phyloP scores from a whole-genome alignment of 2,329 filamentous ascomycete genomes.

The Verticillium tricorpus region DNA sequence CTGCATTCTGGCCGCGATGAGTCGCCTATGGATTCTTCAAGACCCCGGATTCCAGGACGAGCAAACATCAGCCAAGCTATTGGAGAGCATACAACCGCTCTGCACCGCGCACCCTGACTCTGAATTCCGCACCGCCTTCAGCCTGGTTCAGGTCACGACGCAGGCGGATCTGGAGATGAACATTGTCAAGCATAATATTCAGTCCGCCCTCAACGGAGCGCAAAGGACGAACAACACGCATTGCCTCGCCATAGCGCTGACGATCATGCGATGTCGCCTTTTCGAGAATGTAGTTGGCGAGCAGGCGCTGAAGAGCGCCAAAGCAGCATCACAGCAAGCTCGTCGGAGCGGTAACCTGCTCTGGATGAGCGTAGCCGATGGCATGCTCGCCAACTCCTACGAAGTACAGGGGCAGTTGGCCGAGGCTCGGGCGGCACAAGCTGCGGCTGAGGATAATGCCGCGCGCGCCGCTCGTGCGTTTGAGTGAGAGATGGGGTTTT shows the following conservation, averaged over 20 bases:
- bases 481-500: background rate
- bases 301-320: conserved; percentile 72
- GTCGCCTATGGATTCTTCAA: conserved; percentile 69
- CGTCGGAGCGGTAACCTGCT: conserved; percentile 65
- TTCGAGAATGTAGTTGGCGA: conserved; percentile 80
- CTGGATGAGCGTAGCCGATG: conserved; percentile 77
- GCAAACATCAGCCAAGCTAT: conserved; percentile 51
- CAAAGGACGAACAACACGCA: conserved; percentile 70
- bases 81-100: conserved; percentile 62
- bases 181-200: conserved; percentile 73
- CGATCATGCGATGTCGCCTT: conserved; percentile 77
- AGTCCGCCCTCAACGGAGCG: conserved; percentile 65
- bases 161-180: conserved; percentile 64
- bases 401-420: conserved; percentile 63
- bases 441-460: conserved; percentile 36
- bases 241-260: conserved; percentile 77
- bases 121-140: conserved; percentile 73
- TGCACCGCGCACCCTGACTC: conserved; percentile 67
- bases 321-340: conserved; percentile 64
- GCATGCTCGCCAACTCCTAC: conserved; percentile 70
- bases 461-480: conserved; percentile 21
- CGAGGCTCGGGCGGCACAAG: conserved; percentile 34
- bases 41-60: conserved; percentile 54
- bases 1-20: conserved; percentile 61
- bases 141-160: conserved; percentile 68